Conservation (phyloP, 176 grass and related monocot species). For the Juncus inflexus region DNA sequence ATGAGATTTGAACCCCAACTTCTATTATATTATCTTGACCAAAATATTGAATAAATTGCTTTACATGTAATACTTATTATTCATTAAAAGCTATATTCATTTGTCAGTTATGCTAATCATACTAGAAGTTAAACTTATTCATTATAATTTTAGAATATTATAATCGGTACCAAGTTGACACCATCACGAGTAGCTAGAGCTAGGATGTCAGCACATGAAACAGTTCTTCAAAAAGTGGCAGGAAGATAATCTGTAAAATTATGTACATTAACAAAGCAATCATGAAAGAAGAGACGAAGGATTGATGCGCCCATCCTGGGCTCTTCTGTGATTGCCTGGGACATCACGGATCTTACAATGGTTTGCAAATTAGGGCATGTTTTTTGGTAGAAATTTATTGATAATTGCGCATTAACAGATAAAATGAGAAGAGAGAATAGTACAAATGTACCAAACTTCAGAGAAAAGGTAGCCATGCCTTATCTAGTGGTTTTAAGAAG, state of each 20-base stretch:
- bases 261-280: constrained; percentile 55
- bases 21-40: too few relatives aligned
- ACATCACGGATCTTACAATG: constrained; percentile 35
- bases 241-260: not conserved
- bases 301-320: constrained; percentile 38
- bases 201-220: constrained; percentile 40
- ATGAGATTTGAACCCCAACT: too few relatives aligned
- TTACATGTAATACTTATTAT: too few relatives aligned
- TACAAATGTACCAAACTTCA: not conserved
- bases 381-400: constrained; percentile 44
- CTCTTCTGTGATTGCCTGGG: constrained; percentile 33
- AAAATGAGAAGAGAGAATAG: constrained; percentile 11
- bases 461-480: not conserved
- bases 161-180: constrained; percentile 19
- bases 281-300: constrained; percentile 64
- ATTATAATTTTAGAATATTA: not conserved
- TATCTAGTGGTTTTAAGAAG: too few relatives aligned
- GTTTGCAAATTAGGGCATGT: constrained; percentile 38
- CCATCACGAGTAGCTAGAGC: constrained; percentile 32
- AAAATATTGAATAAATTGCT: too few relatives aligned
- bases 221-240: constrained; percentile 5
- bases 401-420: constrained; percentile 20
- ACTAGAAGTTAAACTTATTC: not conserved
- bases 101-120: not conserved
- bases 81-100: too few relatives aligned